Conservation (phyloP, 2,329 filamentous ascomycete species). For the Hymenoscyphus scutula region DNA sequence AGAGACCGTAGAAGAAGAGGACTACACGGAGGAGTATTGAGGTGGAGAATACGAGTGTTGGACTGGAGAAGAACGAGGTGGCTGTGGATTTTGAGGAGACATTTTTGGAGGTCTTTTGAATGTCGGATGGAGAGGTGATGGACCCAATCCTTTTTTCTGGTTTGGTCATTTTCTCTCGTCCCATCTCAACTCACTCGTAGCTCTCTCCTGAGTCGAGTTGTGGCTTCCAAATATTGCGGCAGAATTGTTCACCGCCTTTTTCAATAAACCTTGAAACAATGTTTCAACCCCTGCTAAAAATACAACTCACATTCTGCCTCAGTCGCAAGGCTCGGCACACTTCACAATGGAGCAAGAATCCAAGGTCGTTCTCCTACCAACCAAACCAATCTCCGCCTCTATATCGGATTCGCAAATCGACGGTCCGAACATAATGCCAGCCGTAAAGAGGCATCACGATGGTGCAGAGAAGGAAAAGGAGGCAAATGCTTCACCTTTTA, state of each 20-base stretch:
- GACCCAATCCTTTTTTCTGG: background rate
- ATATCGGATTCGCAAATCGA: background rate
- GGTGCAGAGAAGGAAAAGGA: conserved; percentile 43
- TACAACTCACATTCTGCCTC: background rate
- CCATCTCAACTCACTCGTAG: background rate
- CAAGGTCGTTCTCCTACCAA: background rate
- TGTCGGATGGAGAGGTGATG: background rate
- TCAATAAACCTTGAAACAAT: background rate
- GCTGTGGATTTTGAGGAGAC: conserved; percentile 14
- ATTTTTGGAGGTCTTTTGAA: background rate
- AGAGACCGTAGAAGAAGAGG: conserved; percentile 83
- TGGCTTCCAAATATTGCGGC: background rate
- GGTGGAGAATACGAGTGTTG: conserved; percentile 52
- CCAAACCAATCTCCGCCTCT: background rate
- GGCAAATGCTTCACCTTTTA: conserved; percentile 45
- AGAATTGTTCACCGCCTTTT: background rate
- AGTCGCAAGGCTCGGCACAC: background rate
- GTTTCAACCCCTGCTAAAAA: background rate
- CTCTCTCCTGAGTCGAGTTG: background rate
- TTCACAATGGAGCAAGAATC: conserved; percentile 1
- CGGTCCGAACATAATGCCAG: conserved; percentile 28
- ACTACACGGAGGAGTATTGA: conserved; percentile 64
- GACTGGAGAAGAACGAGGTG: conserved; percentile 32
- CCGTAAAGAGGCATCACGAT: conserved; percentile 53
- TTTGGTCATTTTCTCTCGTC: conserved; percentile 2